phyloP scores from a whole-genome alignment of 2,329 filamentous ascomycete species.

The Blumeriella jaapii region DNA sequence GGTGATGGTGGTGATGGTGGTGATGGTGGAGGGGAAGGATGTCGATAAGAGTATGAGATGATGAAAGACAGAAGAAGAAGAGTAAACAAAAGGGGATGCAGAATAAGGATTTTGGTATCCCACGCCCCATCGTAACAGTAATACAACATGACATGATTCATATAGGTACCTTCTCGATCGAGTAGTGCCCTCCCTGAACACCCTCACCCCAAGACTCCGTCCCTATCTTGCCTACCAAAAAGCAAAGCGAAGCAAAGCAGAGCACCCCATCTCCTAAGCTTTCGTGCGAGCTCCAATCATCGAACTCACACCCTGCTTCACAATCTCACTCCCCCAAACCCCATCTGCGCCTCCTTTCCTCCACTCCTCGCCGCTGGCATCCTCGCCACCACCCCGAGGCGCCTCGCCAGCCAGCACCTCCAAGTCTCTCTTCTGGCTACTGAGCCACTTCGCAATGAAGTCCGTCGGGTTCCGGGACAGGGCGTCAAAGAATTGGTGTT shows the following conservation, averaged over 20 bases:
- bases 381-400: slow-evolving; percentile 44
- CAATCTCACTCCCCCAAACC: slow-evolving; percentile 50
- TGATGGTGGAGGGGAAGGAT: too few relatives aligned
- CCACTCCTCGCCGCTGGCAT: slow-evolving; percentile 54
- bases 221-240: too few relatives aligned
- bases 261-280: slow-evolving; percentile 5
- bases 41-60: too few relatives aligned
- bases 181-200: too few relatives aligned
- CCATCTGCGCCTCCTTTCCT: slow-evolving; percentile 49
- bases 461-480: slow-evolving; percentile 71
- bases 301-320: slow-evolving; percentile 52
- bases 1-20: too few relatives aligned
- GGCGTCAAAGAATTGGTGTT: slow-evolving; percentile 75
- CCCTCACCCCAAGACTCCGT: slow-evolving; percentile 12
- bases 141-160: too few relatives aligned
- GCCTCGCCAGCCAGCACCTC: slow-evolving; percentile 24
- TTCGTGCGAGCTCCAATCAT: slow-evolving; percentile 31
- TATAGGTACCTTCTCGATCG: too few relatives aligned
- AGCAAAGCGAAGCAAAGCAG: neutral
- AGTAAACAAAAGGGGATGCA: too few relatives aligned
- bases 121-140: too few relatives aligned
- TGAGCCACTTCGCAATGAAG: slow-evolving; percentile 81
- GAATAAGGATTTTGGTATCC: too few relatives aligned
- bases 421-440: slow-evolving; percentile 60
- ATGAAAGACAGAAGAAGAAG: too few relatives aligned